A percentile compares a stretch with the other conserved stretches of the same genome.
phyloP scores from a whole-genome alignment of 805 yeast genomes.

The Saccharomyces paradoxus region DNA sequence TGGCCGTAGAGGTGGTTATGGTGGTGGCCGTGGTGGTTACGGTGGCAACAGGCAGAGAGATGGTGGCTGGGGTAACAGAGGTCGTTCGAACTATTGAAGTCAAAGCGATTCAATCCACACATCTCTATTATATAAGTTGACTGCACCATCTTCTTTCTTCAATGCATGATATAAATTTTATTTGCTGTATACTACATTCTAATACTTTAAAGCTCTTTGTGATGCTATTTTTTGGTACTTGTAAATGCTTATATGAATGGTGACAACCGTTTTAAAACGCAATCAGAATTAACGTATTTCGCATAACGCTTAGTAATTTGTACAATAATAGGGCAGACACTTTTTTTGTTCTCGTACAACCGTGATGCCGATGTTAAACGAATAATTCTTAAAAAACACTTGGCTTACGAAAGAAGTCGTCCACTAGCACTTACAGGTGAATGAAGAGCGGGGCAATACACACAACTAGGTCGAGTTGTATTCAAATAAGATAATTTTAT shows the following conservation, averaged over 20 bases:
- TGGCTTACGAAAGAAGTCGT: not conserved
- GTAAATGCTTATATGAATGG: not conserved
- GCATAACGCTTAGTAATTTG: not conserved
- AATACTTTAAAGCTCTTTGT: not conserved
- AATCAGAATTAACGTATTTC: not conserved
- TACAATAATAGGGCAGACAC: not conserved
- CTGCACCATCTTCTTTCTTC: not conserved
- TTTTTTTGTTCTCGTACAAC: not conserved
- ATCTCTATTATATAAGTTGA: constrained; percentile 1
- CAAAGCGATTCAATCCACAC: constrained; percentile 10
- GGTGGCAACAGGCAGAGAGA: constrained; percentile 29
- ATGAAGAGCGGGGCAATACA: not conserved
- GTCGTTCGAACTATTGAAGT: constrained; percentile 8
- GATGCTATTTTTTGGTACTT: not conserved
- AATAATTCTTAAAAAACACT: not conserved
- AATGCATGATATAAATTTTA: not conserved
- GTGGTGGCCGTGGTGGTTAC: constrained; percentile 31
- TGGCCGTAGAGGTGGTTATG: constrained; percentile 17
- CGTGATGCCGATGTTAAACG: not conserved
- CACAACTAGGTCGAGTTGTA: not conserved
- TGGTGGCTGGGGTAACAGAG: constrained; percentile 32
- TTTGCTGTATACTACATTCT: not conserved
- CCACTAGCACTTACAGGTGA: not conserved
- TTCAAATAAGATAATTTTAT: not conserved
- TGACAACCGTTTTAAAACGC: not conserved